Evolutionary conservation across 1,139 yeast genomes (phyloP).

Genomic region (Yamadazyma buinensis): DNA sequence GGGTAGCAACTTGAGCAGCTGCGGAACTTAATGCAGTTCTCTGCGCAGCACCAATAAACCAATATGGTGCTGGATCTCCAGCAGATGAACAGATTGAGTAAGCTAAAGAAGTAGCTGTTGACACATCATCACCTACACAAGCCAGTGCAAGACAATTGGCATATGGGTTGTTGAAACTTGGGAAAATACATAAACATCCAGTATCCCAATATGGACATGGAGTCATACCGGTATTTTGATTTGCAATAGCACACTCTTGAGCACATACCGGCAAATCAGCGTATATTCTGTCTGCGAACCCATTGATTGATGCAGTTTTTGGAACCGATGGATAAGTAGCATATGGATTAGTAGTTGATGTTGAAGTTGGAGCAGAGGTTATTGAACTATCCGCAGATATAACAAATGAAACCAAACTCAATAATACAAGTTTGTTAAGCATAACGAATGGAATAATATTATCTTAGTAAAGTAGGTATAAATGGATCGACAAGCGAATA

Average conservation of each 20-base stretch:
- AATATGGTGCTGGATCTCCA: conserved; percentile 24
- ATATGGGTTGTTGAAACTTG: conserved; percentile 23
- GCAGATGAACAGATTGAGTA: conserved; percentile 24
- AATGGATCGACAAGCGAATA: neutral
- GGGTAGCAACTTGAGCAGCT: conserved; percentile 8
- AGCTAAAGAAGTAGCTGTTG: conserved; percentile 21
- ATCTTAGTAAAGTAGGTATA: no score
- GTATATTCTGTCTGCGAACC: conserved; percentile 39
- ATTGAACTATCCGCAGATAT: conserved; percentile 2
- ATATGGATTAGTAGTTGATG: conserved; percentile 19
- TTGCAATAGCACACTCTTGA: conserved; percentile 19
- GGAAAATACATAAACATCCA: conserved; percentile 36
- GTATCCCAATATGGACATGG: conserved; percentile 42
- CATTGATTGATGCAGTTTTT: conserved; percentile 37
- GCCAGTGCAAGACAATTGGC: conserved; percentile 28
- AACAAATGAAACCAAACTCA: neutral
- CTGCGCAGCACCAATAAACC: conserved; percentile 20
- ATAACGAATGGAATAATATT: no score
- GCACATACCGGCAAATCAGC: conserved; percentile 28
- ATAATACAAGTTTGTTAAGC: neutral
- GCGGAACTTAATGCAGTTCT: conserved; percentile 10
- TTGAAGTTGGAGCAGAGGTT: conserved; percentile 7
- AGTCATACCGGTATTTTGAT: conserved; percentile 21
- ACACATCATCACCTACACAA: conserved; percentile 24
- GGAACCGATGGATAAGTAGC: conserved; percentile 37